Conservation (phyloP, 495 filamentous ascomycete genomes). For the Trichoderma reesei region DNA sequence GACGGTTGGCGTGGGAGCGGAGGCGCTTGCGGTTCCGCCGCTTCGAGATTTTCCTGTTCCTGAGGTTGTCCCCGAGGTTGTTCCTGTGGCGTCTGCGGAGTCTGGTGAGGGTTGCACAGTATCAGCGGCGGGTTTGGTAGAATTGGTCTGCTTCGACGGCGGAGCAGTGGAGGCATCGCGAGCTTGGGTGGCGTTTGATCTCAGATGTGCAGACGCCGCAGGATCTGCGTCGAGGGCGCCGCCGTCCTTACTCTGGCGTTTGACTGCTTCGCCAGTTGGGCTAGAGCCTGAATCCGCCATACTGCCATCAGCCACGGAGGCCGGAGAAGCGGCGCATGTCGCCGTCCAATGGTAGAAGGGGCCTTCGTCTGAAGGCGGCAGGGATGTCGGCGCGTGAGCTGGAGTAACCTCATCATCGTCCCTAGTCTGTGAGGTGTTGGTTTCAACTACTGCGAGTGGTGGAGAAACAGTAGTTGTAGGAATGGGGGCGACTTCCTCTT, state of each 20-base stretch:
- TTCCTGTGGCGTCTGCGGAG: neutral
- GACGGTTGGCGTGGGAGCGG: constrained; percentile 64
- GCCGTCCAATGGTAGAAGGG: neutral
- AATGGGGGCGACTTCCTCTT: neutral
- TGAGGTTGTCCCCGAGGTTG: neutral
- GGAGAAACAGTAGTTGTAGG: neutral
- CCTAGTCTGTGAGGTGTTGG: neutral
- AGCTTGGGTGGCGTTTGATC: neutral
- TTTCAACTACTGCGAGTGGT: constrained; percentile 17
- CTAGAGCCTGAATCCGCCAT: neutral
- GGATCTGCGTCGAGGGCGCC: neutral
- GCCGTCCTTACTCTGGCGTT: neutral
- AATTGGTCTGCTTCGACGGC: neutral
- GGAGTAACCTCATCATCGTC: neutral
- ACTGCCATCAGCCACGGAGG: neutral
- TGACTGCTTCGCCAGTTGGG: neutral
- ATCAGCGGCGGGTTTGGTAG: neutral
- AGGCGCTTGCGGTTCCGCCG: constrained; percentile 37
- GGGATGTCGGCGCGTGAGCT: neutral
- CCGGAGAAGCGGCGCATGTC: neutral
- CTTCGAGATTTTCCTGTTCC: constrained; percentile 16
- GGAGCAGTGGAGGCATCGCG: neutral
- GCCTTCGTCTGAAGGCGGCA: neutral
- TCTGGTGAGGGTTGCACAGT: neutral
- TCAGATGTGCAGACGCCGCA: neutral